Evolutionary conservation across 257 asterid genomes (phyloP).

Genomic region (Schizonepeta tenuifolia): DNA sequence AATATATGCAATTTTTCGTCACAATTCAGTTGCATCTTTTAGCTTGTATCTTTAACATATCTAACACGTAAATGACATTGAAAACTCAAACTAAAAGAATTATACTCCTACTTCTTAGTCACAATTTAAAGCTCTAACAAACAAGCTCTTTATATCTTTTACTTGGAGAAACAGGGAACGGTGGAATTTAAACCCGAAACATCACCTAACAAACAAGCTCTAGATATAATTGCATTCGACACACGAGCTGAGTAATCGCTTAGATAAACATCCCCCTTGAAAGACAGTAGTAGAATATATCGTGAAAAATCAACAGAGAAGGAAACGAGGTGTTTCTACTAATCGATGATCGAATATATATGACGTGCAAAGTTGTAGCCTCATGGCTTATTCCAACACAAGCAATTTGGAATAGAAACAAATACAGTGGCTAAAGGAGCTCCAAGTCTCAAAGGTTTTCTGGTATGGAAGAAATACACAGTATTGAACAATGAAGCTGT

Average conservation of each 20-base stretch:
- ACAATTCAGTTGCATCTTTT: no score
- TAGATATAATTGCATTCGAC: no score
- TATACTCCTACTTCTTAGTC: neutral
- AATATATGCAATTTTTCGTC: neutral
- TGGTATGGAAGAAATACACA: neutral
- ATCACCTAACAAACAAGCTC: neutral
- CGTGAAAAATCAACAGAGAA: neutral
- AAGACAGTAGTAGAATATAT: no score
- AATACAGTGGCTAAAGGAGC: constrained; percentile 16
- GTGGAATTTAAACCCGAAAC: no score
- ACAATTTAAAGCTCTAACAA: neutral
- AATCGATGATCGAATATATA: neutral
- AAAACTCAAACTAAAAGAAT: neutral
- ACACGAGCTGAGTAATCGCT: no score
- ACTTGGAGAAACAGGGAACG: no score
- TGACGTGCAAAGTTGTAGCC: neutral
- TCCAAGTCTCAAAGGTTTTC: neutral
- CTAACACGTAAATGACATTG: neutral
- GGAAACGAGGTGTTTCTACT: no score
- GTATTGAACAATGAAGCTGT: constrained; percentile 9
- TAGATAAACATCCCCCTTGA: no score
- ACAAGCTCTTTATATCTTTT: no score
- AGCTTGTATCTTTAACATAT: no score
- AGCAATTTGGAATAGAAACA: constrained; percentile 11
- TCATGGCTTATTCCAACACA: neutral